These are phyloP conservation scores for Polytolypa hystricis DNA, from an alignment of 2,329 filamentous ascomycete genomes.

Conservation along the genomic window DNA sequence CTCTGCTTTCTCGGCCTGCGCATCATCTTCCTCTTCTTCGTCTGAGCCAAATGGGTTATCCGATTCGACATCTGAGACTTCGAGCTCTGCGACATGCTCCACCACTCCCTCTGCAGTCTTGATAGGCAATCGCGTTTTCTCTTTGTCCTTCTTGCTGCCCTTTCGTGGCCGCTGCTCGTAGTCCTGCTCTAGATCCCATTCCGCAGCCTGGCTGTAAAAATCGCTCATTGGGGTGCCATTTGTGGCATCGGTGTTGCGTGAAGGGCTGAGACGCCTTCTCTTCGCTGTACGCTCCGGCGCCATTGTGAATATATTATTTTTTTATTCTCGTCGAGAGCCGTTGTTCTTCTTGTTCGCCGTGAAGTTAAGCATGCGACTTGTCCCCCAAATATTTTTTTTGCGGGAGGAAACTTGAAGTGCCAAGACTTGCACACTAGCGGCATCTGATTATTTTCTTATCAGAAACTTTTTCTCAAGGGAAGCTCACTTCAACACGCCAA, in stretches of 20 bases:
- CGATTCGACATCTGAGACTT: constrained; percentile 41
- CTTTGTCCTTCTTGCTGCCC: constrained; percentile 59
- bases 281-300: constrained; percentile 38
- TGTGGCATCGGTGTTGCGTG: constrained; percentile 25
- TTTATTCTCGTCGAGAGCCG: constrained; percentile 12
- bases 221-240: constrained; percentile 29
- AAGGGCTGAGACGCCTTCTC: constrained; percentile 40
- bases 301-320: constrained; percentile 33
- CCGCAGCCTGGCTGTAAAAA: constrained; percentile 63
- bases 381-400: not conserved
- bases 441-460: constrained; percentile 14
- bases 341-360: not conserved
- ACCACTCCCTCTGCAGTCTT: constrained; percentile 71
- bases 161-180: constrained; percentile 76
- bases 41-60: constrained; percentile 53
- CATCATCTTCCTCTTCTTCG: constrained; percentile 42
- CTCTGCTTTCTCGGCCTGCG: constrained; percentile 40
- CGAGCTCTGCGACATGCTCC: constrained; percentile 45
- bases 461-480: constrained; percentile 14
- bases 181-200: constrained; percentile 85
- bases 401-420: constrained; percentile 10
- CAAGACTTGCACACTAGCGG: constrained; percentile 19
- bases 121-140: constrained; percentile 69
- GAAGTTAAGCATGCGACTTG: not conserved
- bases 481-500: not conserved